A percentile compares a stretch with the other conserved stretches of the same genome.
These are phyloP conservation scores for Lasiodiplodia sp. DNA, from an alignment of 2,329 filamentous ascomycete species.

Conservation along the genomic window DNA sequence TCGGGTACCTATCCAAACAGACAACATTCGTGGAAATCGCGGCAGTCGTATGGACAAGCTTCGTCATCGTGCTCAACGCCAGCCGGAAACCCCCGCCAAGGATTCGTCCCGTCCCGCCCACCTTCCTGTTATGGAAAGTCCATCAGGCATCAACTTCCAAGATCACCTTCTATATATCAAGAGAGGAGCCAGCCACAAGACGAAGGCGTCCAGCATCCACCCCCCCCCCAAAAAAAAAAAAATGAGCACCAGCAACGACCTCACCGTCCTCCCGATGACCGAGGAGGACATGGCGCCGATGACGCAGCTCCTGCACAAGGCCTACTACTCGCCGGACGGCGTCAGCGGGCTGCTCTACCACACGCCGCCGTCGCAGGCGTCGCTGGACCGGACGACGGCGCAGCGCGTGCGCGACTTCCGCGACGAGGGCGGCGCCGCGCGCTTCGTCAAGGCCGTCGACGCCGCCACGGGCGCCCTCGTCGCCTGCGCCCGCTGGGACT, in stretches of 20 bases:
- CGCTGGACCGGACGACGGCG: conserved; percentile 8
- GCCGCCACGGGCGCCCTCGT: conserved; percentile 21
- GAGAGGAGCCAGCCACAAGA: background rate
- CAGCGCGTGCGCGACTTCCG: background rate
- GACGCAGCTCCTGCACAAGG: conserved; percentile 19
- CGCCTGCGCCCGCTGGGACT: conserved; percentile 27
- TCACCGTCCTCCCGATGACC: conserved; percentile 13
- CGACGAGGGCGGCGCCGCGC: background rate
- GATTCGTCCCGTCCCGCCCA: conserved; percentile 11
- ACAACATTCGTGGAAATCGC: background rate
- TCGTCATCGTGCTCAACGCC: background rate
- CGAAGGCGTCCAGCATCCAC: background rate
- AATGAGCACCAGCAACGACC: background rate
- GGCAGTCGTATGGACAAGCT: background rate
- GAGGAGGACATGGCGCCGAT: conserved; percentile 11
- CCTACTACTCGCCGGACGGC: conserved; percentile 21
- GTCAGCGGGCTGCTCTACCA: conserved; percentile 20
- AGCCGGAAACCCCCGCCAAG: conserved; percentile 3
- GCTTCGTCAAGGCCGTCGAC: conserved; percentile 27
- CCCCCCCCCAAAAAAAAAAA: background rate
- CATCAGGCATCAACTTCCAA: conserved; percentile 8
- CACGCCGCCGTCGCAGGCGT: background rate
- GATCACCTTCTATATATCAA: background rate
- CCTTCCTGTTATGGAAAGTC: background rate
- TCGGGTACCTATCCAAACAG: background rate